Evolutionary conservation across 2,329 filamentous ascomycete species (phyloP), one percentile per base, ranked within the genome.

Genomic region (Westerdykella aurantiaca): DNA sequence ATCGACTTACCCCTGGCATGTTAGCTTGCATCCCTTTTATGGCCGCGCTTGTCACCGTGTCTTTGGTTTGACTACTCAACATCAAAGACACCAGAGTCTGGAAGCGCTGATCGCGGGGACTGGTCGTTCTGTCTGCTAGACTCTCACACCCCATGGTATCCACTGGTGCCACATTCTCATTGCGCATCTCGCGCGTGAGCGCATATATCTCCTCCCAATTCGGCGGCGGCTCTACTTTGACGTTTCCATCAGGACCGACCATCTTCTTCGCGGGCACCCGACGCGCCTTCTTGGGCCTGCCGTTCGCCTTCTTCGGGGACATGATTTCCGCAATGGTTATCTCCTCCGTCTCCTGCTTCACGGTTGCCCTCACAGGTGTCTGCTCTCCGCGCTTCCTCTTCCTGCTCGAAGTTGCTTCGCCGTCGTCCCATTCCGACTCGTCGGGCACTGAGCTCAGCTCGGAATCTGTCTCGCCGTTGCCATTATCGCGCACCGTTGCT

Each of bases 71-170:
- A 39, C 84, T 88, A 31, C 85, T 91, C 29, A 96, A 77, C 90
- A 96, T 95, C 49, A 96, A 74, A 12, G 89, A 81, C 33, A 95
- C 76, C 23, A 96, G 78, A 3, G 88, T 95, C 60, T 96, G 90
- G 57, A 94, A 90, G 6, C 90, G 79, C 62, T 82, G 81, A 60
- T 84, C 78, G 43, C 72, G 66, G 13, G 74, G 72, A 0, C 70
- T 66, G 3, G 60, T 66, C 13, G 69, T 64, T 38, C 76, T 70
- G 43, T 79, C 72, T 2, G 86, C 86, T 9, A 93, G 75, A 6
- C 80, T 79, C 68, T 89, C 89, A 68, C 93, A 98, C 10, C 93
- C 93, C 90, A 97, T 96, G 0, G 91, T 97, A 66, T 98, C 93
- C 10, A 98, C 93, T 0, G 91, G 86, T 1, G 93, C 93, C 0